Percentiles rank a stretch among this genome's conserved stretches.
phyloP scores from a whole-genome alignment of 176 grass and related monocot genomes.

The sorghum (Sorghum bicolor) region DNA sequence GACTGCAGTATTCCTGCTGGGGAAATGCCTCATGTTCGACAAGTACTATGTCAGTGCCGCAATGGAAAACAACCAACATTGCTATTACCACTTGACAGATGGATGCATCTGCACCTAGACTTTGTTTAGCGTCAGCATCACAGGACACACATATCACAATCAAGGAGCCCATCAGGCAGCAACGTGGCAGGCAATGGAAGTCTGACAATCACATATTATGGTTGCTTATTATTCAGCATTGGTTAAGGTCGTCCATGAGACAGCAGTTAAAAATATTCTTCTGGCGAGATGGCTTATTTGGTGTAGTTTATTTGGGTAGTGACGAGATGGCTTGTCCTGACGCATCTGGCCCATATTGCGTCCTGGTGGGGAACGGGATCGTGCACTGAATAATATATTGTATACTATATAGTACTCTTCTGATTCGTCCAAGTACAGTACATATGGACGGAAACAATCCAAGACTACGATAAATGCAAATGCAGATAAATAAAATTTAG shows the following conservation, averaged over 20 bases:
- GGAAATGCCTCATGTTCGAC: neutral
- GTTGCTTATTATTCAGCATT: neutral
- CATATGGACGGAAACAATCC: neutral
- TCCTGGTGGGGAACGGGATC: neutral
- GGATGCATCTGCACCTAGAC: neutral
- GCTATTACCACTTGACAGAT: neutral
- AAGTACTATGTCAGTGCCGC: neutral
- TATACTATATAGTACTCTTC: neutral
- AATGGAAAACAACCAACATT: neutral
- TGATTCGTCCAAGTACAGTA: neutral
- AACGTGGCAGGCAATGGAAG: neutral
- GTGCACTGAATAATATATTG: neutral
- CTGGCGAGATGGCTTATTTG: too few relatives aligned
- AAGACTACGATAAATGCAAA: neutral
- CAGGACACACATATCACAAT: neutral
- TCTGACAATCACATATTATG: neutral
- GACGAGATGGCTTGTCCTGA: neutral
- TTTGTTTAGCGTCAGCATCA: neutral
- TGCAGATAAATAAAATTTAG: too few relatives aligned
- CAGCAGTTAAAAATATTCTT: neutral
- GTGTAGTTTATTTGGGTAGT: too few relatives aligned
- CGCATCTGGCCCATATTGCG: neutral
- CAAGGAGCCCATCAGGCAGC: neutral
- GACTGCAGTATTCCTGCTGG: neutral
- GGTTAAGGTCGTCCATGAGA: neutral